A percentile compares a stretch with the other conserved stretches of the same genome.
Conservation (phyloP, 129 eudicot species). For the Solidago caesia region DNA sequence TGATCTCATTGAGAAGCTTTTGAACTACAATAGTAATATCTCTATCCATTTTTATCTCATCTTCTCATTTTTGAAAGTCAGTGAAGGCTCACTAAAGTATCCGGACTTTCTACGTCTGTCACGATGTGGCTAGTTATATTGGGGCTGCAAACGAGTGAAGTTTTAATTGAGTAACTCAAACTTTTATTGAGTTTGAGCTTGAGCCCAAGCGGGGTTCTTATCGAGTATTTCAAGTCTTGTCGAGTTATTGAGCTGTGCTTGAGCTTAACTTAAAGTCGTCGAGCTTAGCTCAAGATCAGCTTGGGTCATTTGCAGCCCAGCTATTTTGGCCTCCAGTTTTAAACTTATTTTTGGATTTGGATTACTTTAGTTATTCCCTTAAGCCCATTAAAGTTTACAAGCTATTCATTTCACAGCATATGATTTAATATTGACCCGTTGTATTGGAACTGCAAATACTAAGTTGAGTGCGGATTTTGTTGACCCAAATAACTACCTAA, state of each 20-base stretch:
- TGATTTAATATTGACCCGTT: no score
- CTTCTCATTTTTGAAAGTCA: neutral
- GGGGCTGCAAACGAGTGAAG: no score
- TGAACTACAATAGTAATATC: slow-evolving; percentile 75
- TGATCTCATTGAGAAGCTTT: slow-evolving; percentile 97
- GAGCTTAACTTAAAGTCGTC: no score
- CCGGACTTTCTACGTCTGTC: neutral
- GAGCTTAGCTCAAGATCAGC: no score
- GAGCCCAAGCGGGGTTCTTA: no score
- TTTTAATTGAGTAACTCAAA: no score
- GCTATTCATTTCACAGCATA: no score
- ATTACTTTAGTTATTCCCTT: neutral
- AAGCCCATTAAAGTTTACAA: neutral
- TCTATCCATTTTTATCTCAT: slow-evolving; percentile 24
- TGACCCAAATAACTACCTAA: neutral
- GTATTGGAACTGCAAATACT: no score
- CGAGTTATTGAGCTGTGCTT: no score
- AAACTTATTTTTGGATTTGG: neutral
- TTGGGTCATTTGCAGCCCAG: neutral
- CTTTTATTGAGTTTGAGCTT: no score
- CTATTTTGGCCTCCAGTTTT: neutral
- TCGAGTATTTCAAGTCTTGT: no score
- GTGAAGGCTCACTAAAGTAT: neutral
- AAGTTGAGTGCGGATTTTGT: no score
- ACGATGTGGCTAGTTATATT: neutral